Conservation (phyloP, 129 eudicot genomes). For the Flaveria bidentis region DNA sequence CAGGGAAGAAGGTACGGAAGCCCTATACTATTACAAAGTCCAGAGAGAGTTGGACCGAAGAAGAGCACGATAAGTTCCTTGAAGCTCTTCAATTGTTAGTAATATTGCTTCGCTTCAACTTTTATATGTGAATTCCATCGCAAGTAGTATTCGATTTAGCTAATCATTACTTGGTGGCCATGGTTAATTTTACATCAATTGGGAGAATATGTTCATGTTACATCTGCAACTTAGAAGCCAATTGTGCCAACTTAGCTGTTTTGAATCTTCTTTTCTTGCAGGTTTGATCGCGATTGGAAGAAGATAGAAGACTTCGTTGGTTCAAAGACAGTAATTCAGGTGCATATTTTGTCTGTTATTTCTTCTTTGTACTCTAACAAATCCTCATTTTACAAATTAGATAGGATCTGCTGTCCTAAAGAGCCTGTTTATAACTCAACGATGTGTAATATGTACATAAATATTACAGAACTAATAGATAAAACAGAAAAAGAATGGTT, state of each 20-base stretch:
- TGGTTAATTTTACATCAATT: background rate
- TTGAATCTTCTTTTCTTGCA: slow-evolving; percentile 29
- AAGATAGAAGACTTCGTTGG: slow-evolving; percentile 96
- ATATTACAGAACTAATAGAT: background rate
- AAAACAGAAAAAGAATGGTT: background rate
- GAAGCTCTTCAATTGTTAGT: slow-evolving; percentile 93
- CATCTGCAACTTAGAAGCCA: background rate
- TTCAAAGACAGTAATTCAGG: slow-evolving; percentile 99
- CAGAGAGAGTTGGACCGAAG: slow-evolving; percentile 96
- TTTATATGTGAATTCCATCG: background rate
- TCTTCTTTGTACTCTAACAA: background rate
- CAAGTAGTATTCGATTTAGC: slow-evolving; percentile 9
- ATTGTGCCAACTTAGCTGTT: background rate
- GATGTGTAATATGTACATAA: background rate
- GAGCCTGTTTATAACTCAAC: background rate
- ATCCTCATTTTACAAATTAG: background rate
- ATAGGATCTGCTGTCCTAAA: background rate
- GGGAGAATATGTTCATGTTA: background rate
- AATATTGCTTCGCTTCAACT: background rate
- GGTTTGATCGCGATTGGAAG: slow-evolving; percentile 99
- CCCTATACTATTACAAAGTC: slow-evolving; percentile 96
- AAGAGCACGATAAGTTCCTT: slow-evolving; percentile 96
- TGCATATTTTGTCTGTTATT: slow-evolving; percentile 30
- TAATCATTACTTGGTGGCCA: background rate
- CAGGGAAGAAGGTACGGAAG: slow-evolving; percentile 84